These are phyloP conservation scores for Juncus effusus DNA, from an alignment of 176 grass and related monocot species.

Conservation along the genomic window DNA sequence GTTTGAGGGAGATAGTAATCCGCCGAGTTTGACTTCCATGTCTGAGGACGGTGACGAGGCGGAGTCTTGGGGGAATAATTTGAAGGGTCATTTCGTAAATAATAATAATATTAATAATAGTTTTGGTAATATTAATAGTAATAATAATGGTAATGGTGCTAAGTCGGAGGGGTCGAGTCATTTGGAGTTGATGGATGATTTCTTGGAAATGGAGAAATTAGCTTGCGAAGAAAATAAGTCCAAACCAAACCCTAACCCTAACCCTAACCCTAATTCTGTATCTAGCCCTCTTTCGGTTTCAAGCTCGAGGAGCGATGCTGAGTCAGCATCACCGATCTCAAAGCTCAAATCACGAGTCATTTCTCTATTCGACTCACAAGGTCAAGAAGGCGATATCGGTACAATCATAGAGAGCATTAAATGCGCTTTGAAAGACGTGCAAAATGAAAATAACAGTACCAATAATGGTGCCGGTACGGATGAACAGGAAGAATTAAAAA, in stretches of 20 bases:
- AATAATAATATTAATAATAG: conserved; percentile 19
- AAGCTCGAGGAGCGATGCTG: neutral
- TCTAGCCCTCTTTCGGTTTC: neutral
- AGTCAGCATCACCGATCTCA: conserved; percentile 28
- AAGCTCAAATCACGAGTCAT: conserved; percentile 80
- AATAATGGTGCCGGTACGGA: conserved; percentile 34
- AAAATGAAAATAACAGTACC: conserved; percentile 49
- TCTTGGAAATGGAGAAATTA: conserved; percentile 98
- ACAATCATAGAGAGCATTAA: conserved; percentile 64
- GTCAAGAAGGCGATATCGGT: conserved; percentile 40
- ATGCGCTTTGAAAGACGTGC: conserved; percentile 74
- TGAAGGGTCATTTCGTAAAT: no score
- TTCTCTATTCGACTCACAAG: conserved; percentile 63
- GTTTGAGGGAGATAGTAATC: conserved; percentile 76
- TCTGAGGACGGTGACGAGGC: conserved; percentile 98
- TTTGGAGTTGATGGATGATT: conserved; percentile 99
- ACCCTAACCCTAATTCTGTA: conserved; percentile 37
- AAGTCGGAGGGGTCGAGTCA: conserved; percentile 46
- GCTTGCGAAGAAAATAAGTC: conserved; percentile 57
- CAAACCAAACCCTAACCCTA: neutral
- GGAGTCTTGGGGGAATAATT: conserved; percentile 74
- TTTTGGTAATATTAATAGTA: conserved; percentile 61
- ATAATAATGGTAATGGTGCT: conserved; percentile 63
- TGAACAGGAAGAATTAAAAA: conserved; percentile 48
- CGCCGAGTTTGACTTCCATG: conserved; percentile 93